A percentile compares a stretch with the other conserved stretches of the same genome.
Conservation (phyloP, 768 basidiomycete genomes). For the Rhodotorula babjevae region DNA sequence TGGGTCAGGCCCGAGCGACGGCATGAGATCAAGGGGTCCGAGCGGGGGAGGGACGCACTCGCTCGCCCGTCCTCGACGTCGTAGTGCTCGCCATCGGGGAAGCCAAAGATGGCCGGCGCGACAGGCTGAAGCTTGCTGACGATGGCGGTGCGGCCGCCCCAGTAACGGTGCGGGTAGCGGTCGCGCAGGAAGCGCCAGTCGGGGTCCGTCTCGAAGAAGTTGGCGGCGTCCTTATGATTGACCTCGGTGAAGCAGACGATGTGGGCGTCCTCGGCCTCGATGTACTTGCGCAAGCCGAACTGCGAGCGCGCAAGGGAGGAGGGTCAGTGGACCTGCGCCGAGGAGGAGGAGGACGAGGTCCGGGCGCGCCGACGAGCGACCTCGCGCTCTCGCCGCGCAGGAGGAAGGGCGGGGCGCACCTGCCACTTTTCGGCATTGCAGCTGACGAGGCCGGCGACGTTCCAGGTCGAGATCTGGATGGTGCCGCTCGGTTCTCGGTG, state of each 20-base stretch:
- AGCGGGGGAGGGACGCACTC: constrained; percentile 3
- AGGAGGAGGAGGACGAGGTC: too few relatives aligned
- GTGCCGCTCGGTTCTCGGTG: constrained; percentile 46
- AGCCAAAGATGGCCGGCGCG: constrained; percentile 14
- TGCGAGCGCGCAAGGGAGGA: background rate
- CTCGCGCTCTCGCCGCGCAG: too few relatives aligned
- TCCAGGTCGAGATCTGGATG: constrained; percentile 67
- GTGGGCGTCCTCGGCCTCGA: constrained; percentile 80
- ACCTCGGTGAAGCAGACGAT: constrained; percentile 77
- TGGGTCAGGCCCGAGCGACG: too few relatives aligned
- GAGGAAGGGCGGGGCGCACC: background rate
- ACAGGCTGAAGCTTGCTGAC: constrained; percentile 70
- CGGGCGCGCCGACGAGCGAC: background rate
- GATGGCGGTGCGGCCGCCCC: constrained; percentile 59
- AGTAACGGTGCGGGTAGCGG: constrained; percentile 35
- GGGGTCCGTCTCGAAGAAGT: background rate
- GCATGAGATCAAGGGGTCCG: too few relatives aligned
- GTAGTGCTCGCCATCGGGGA: constrained; percentile 20
- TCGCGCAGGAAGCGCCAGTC: constrained; percentile 18
- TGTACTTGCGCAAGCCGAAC: constrained; percentile 73
- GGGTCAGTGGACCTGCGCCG: too few relatives aligned
- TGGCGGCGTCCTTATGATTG: constrained; percentile 36
- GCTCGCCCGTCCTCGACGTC: constrained; percentile 10
- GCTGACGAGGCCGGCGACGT: constrained; percentile 69
- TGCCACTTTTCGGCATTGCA: constrained; percentile 40